Conservation (phyloP, 345 rosid species). For the Moricandia arvensis region DNA sequence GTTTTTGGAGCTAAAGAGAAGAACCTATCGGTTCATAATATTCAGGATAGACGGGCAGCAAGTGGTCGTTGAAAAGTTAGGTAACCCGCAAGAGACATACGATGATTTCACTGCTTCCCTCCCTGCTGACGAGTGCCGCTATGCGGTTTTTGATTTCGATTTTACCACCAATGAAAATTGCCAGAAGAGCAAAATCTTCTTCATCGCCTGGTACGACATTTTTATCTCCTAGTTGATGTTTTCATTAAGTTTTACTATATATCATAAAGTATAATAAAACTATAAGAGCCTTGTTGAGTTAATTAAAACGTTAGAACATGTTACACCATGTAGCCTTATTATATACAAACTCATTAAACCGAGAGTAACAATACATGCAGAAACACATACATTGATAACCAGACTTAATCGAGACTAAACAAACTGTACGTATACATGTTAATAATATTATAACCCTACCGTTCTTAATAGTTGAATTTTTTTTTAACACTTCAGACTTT, state of each 20-base stretch:
- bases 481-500: neutral
- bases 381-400: neutral
- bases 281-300: neutral
- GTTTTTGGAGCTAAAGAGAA: constrained; percentile 67
- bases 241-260: neutral
- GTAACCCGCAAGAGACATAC: constrained; percentile 46
- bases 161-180: constrained; percentile 61
- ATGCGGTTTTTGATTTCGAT: constrained; percentile 47
- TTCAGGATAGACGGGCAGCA: constrained; percentile 72
- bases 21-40: constrained; percentile 58
- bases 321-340: neutral
- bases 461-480: neutral
- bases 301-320: neutral
- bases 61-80: constrained; percentile 61
- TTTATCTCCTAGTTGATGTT: neutral
- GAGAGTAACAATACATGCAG: neutral
- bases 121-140: constrained; percentile 66
- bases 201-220: constrained; percentile 56
- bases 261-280: neutral
- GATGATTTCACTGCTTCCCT: constrained; percentile 56
- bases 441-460: neutral
- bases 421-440: no score
- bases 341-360: neutral
- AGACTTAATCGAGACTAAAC: neutral
- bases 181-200: constrained; percentile 79